Base-by-base conservation (phyloP, 129 eudicot genomes). In the Flaveria robusta region DNA sequence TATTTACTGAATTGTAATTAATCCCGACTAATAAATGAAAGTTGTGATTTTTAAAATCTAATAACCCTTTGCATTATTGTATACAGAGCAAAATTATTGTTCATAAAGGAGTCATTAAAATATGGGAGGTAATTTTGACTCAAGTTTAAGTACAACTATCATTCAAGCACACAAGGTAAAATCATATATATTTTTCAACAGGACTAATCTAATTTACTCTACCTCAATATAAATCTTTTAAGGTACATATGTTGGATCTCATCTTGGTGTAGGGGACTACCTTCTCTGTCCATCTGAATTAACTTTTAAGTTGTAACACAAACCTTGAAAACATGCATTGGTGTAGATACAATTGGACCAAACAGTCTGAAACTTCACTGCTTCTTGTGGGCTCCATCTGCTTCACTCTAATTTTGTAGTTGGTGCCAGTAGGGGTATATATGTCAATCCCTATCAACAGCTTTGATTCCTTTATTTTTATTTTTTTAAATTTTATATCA, bases 301-400 rank as follows among this genome's bases (percentile, higher is more conserved):
- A 34, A 34, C 39, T 5, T 34, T 34, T 34, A 34, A 34, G 68
- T 42, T 56, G 68, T 59, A 55, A 69, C 70, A 56, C 60, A 69
- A 68, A 27, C 59, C 34, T 71, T 62, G 71, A 62, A 71, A 62
- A 71, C 66, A 62, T 70, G 65, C 55, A 55, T 66, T 69, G 81
- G 45, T 69, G 9, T 59, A 46, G 23, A 78, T 79, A 79, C 78
- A 79, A 60, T 20, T 71, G 72, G 77, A 79, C 72, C 71, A 34
- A 71, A 62, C 77, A 79, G 72, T 79, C 66, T 79, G 77, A 47
- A 37, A 66, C 54, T 55, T 67, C 60, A 69, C 67, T 68, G 67
- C 13, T 70, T 29, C 54, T 71, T 39, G 43, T 60, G 67, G 66
- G 71, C 59, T 24, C 26, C 81, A 27, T 55, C 31, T 67, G 46